Percentiles rank a stretch among this genome's conserved stretches.
Evolutionary conservation across 768 basidiomycete genomes (phyloP).

Genomic region (Heimioporus sp.): DNA sequence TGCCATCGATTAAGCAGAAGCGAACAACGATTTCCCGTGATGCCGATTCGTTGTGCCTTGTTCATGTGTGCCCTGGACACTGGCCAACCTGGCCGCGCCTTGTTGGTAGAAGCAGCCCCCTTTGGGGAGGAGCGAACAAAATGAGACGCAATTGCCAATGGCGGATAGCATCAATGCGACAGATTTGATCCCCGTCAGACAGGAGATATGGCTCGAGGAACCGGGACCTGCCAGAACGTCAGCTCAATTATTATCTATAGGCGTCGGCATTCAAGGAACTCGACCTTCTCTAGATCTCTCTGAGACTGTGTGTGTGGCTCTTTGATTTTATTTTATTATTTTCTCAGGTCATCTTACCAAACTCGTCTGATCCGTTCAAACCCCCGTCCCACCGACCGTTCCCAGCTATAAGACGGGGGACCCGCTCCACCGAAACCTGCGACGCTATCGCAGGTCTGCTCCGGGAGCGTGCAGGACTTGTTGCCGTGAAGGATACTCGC

Average conservation of each 20-base stretch:
- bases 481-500: too few species aligned
- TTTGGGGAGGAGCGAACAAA: constrained; percentile 22
- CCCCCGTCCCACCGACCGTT: constrained; percentile 5
- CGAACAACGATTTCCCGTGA: constrained; percentile 9
- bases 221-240: too few species aligned
- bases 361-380: constrained; percentile 19
- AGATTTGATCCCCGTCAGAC: constrained; percentile 24
- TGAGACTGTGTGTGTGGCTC: neutral
- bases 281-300: constrained; percentile 5
- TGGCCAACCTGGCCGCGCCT: constrained; percentile 4
- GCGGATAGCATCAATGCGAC: neutral
- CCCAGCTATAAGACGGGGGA: constrained; percentile 13
- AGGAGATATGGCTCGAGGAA: too few species aligned
- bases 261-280: constrained; percentile 17
- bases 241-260: too few species aligned
- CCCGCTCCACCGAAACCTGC: constrained; percentile 22
- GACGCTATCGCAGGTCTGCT: constrained; percentile 2
- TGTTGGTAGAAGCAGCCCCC: neutral
- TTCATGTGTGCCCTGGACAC: constrained; percentile 9
- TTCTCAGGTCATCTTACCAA: neutral
- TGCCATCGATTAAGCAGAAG: constrained; percentile 10
- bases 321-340: neutral
- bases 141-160: constrained; percentile 11
- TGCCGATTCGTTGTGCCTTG: constrained; percentile 9
- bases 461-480: too few species aligned